Evolutionary conservation across 2,329 filamentous ascomycete species (phyloP).

Genomic region (Fusarium irregulare): DNA sequence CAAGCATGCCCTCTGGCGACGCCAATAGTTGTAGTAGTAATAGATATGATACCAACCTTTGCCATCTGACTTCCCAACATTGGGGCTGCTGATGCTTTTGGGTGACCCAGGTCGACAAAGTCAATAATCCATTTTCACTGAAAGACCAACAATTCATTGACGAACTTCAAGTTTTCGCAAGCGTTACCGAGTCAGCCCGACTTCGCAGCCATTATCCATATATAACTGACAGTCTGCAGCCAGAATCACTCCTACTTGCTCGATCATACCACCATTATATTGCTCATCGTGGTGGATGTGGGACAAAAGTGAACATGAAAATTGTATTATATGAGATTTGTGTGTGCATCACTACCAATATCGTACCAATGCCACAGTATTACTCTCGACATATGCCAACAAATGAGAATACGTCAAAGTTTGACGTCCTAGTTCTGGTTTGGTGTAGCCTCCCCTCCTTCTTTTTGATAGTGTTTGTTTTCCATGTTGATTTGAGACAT

Average conservation of each 20-base stretch:
- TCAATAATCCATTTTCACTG: background rate
- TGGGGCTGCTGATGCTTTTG: background rate
- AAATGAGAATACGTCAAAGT: conserved; percentile 43
- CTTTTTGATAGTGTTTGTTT: conserved; percentile 33
- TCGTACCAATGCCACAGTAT: conserved; percentile 26
- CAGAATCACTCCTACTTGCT: background rate
- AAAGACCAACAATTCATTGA: background rate
- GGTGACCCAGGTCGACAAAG: background rate
- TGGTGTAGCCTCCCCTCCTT: conserved; percentile 21
- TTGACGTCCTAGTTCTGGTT: conserved; percentile 35
- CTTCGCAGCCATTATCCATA: background rate
- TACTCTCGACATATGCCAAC: conserved; percentile 34
- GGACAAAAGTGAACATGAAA: conserved; percentile 31
- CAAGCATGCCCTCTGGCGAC: conserved; percentile 33
- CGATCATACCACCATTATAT: background rate
- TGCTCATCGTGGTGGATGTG: background rate
- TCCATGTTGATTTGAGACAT: conserved; percentile 11
- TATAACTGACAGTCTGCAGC: background rate
- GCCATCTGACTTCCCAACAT: background rate
- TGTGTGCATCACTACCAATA: conserved; percentile 30
- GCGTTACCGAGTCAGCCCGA: background rate
- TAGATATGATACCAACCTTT: conserved; percentile 43
- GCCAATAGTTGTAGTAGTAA: conserved; percentile 47
- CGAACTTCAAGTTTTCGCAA: background rate
- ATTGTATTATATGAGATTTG: conserved; percentile 40